Evolutionary conservation across 1,284 basidiomycete species (phyloP).

Genomic region (Sanghuangporus baumii): DNA sequence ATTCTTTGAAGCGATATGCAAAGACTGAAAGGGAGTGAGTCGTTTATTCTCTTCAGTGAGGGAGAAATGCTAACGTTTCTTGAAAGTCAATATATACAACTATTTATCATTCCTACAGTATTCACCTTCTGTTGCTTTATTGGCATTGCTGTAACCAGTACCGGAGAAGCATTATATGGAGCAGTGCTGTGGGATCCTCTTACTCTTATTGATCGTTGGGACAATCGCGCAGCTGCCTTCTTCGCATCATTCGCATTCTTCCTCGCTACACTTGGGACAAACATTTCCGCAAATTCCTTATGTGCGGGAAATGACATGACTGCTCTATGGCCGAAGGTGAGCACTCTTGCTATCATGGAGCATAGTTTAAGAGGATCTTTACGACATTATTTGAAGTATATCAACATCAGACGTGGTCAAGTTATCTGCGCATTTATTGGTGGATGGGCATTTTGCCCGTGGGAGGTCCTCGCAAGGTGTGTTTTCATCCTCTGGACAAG

Average conservation of each 20-base stretch:
- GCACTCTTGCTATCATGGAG: background rate
- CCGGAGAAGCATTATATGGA: constrained; percentile 57
- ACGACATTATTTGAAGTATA: constrained; percentile 33
- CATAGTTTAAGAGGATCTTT: constrained; percentile 11
- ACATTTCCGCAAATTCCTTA: constrained; percentile 71
- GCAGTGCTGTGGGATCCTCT: constrained; percentile 44
- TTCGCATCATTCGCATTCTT: constrained; percentile 67
- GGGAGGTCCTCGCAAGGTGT: constrained; percentile 47
- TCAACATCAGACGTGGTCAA: constrained; percentile 75
- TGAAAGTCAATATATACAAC: constrained; percentile 58
- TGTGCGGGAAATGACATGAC: constrained; percentile 77
- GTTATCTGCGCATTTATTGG: constrained; percentile 68
- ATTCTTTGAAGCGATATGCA: constrained; percentile 45
- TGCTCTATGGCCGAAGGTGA: constrained; percentile 46
- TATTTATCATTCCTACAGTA: constrained; percentile 61
- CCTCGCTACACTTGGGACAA: constrained; percentile 66
- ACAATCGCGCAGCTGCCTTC: constrained; percentile 75
- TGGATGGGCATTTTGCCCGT: constrained; percentile 57
- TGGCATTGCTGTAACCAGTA: constrained; percentile 66
- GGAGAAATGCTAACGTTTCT: background rate
- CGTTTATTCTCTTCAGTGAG: background rate
- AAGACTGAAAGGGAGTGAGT: constrained; percentile 52
- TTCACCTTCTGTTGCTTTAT: constrained; percentile 56
- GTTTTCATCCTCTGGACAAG: background rate
- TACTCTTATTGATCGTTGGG: constrained; percentile 58